Base-by-base conservation (phyloP, 2,329 filamentous ascomycete species). In the Nemania sp. region DNA sequence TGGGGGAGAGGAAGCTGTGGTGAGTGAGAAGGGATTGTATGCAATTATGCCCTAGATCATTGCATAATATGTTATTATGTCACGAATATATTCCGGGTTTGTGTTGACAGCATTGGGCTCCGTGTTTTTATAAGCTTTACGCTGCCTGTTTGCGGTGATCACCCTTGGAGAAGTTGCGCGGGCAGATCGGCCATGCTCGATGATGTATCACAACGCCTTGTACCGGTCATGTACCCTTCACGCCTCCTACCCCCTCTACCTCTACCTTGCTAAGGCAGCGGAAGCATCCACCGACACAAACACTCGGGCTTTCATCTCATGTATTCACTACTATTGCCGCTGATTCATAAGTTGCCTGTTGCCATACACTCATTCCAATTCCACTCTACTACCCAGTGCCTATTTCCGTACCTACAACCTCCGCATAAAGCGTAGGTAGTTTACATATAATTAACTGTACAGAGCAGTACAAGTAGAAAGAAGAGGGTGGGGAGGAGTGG, bases 171-270 rank as follows among this genome's bases (percentile, higher is more conserved):
- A n/a, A n/a, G n/a, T n/a, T n/a, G n/a, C n/a, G n/a, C n/a, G n/a
- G n/a, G n/a, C n/a, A n/a, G n/a, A n/a, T n/a, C n/a, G n/a, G n/a
- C n/a, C n/a, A n/a, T n/a, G n/a, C n/a, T n/a, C n/a, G n/a, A 69
- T 55, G 55, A 38, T 53, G 73, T 74, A 72, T 64, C 72, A 74
- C 73, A 74, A 73, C 64, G 64, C 47, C 68, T 68, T 75, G 74
- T 74, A 73, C 71, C 68, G 68, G 68, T 70, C 70, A 73, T 70
- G 73, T 75, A 75, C 70, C n/a, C 62, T 51, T 63, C 60, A 70
- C 59, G 26, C 49, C 24, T 38, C 45, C 41, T 38, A 49, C 60
- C 43, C 41, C 47, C 32, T 60, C 41, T 64, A n/a, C 35, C 47
- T 53, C 32, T 29, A 35, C 66, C 55, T 43, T 61, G 43, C 64